Conservation (phyloP, 169 alveolate genomes). For the Besnoitia besnoiti region DNA sequence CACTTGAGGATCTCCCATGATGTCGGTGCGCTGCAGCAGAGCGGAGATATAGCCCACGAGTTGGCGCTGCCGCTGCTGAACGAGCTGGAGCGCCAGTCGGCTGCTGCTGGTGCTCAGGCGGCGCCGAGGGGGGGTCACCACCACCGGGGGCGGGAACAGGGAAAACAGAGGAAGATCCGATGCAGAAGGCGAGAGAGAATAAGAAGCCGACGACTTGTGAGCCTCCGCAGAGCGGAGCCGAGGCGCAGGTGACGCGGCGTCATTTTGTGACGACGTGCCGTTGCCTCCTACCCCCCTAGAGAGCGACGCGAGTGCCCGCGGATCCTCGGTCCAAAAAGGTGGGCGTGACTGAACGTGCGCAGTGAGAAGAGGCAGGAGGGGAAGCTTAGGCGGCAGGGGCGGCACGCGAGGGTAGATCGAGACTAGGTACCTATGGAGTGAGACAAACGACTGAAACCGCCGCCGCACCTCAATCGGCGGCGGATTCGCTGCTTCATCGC, state of each 20-base stretch:
- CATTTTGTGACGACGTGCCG: not conserved
- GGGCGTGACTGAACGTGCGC: not conserved
- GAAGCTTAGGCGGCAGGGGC: constrained; percentile 4
- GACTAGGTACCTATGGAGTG: not conserved
- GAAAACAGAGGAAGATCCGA: not conserved
- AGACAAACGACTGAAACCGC: not conserved
- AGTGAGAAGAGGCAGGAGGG: constrained; percentile 32
- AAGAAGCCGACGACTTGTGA: not conserved
- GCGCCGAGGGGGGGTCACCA: not conserved
- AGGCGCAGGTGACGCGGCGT: not conserved
- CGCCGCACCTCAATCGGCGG: not conserved
- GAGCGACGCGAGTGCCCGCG: not conserved
- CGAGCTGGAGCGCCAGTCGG: not conserved
- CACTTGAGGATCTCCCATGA: constrained; percentile 20
- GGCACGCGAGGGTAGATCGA: constrained; percentile 4
- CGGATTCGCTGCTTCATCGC: not conserved
- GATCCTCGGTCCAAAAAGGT: too few relatives aligned
- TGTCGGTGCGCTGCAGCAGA: not conserved
- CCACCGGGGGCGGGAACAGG: not conserved
- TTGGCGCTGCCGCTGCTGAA: constrained; percentile 13
- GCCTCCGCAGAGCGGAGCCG: too few relatives aligned
- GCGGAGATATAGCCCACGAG: not conserved
- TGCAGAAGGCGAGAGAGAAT: not conserved
- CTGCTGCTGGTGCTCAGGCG: constrained; percentile 19
- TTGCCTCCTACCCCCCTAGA: not conserved